Evolutionary conservation across 306 rosid species (phyloP).

Genomic region (Glycyrrhiza uralensis): DNA sequence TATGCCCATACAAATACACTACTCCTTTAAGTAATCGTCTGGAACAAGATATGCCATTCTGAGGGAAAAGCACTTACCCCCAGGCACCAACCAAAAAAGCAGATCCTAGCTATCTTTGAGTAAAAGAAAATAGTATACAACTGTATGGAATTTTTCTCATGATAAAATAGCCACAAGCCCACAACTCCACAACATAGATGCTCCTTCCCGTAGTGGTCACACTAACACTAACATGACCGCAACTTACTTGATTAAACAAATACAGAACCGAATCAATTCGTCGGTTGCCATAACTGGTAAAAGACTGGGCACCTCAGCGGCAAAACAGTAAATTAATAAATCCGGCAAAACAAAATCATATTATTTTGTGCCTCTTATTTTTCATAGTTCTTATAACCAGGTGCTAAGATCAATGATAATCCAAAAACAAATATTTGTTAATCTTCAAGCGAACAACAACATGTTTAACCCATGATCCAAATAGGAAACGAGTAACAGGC

Average conservation of each 20-base stretch:
- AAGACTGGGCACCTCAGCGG: not conserved
- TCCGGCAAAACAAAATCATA: not conserved
- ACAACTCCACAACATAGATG: not conserved
- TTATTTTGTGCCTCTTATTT: not conserved
- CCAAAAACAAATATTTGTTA: too few relatives aligned
- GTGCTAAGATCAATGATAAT: not conserved
- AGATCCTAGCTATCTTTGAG: too few relatives aligned
- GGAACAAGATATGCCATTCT: slow-evolving; percentile 12
- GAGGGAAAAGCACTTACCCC: not conserved
- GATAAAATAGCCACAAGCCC: not conserved
- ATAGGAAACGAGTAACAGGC: not conserved
- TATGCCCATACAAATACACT: not conserved
- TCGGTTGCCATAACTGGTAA: not conserved
- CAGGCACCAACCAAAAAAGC: not conserved
- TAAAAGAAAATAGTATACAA: slow-evolving; percentile 11
- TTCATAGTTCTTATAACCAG: not conserved
- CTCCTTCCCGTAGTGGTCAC: not conserved
- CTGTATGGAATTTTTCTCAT: not conserved
- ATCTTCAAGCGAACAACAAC: too few relatives aligned
- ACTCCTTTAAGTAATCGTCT: not conserved
- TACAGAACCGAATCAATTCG: not conserved
- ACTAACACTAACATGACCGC: not conserved
- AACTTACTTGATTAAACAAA: not conserved
- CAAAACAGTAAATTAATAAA: slow-evolving; percentile 10
- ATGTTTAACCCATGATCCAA: not conserved